A percentile compares a stretch with the other conserved stretches of the same genome.
phyloP scores from a whole-genome alignment of 2,329 filamentous ascomycete genomes.

The Aureobasidium vineae region DNA sequence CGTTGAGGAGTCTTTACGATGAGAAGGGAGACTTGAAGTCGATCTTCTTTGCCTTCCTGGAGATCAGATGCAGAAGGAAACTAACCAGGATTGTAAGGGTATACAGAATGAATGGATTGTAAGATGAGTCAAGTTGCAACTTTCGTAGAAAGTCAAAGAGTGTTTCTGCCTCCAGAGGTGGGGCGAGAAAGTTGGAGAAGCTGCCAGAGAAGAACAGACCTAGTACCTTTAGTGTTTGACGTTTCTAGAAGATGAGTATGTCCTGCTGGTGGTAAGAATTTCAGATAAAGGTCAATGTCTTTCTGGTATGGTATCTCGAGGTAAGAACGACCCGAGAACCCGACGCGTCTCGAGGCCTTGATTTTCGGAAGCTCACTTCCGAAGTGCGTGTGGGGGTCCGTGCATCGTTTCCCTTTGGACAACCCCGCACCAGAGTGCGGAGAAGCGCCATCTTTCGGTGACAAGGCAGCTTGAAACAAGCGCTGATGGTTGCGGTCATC shows the following conservation, averaged over 20 bases:
- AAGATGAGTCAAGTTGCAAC: constrained; percentile 16
- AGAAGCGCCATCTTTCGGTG: constrained; percentile 11
- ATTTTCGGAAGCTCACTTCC: constrained; percentile 13
- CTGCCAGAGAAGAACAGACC: neutral
- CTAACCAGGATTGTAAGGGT: neutral
- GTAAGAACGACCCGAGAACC: neutral
- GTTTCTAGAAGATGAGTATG: neutral
- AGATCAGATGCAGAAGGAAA: neutral
- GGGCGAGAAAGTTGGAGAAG: neutral
- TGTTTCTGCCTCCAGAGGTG: constrained; percentile 6
- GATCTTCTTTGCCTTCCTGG: neutral
- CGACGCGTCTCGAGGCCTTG: neutral
- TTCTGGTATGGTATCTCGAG: neutral
- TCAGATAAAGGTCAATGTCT: neutral
- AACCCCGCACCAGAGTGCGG: constrained; percentile 18
- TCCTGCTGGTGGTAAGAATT: neutral
- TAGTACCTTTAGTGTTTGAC: neutral
- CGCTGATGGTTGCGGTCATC: neutral
- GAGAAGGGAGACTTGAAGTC: neutral
- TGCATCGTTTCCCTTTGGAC: neutral
- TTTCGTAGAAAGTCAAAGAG: constrained; percentile 18
- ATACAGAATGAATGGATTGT: neutral
- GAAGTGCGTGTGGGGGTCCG: neutral
- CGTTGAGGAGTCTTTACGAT: constrained; percentile 7
- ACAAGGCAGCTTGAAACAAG: neutral